These are phyloP conservation scores for Globisporangium splendens DNA, from an alignment of 352 stramenopile genomes.

Conservation along the genomic window DNA sequence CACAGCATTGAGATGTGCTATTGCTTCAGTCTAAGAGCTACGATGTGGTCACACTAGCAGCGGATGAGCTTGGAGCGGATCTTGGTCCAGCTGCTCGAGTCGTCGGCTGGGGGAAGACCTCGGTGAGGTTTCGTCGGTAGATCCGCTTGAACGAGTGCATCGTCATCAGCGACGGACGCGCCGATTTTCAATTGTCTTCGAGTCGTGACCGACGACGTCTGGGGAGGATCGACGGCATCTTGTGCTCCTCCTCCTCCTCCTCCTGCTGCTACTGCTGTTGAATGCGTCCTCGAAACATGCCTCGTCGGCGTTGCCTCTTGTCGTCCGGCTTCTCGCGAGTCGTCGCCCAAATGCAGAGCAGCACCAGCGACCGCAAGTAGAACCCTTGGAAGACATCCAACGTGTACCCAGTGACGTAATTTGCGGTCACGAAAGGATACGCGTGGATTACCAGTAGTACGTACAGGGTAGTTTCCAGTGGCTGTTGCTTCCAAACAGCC, in stretches of 20 bases:
- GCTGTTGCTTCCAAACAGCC: slow-evolving; percentile 15
- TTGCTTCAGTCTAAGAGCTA: too few relatives aligned
- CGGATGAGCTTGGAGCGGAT: neutral
- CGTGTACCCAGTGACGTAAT: neutral
- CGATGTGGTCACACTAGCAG: too few relatives aligned
- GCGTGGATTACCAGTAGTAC: slow-evolving; percentile 24
- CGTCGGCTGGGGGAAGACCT: neutral
- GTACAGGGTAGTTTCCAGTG: slow-evolving; percentile 21
- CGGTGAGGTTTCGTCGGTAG: neutral
- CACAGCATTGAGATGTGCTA: too few relatives aligned
- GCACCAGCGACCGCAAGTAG: slow-evolving; percentile 16
- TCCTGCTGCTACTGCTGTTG: neutral
- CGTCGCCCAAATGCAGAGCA: slow-evolving; percentile 18
- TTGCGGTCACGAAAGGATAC: slow-evolving; percentile 24
- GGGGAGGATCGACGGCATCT: neutral
- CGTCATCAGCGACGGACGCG: neutral
- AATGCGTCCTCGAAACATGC: neutral
- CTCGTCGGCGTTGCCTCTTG: neutral
- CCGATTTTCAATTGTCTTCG: neutral
- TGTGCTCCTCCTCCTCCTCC: too few relatives aligned
- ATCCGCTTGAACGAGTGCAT: slow-evolving; percentile 5
- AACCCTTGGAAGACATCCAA: slow-evolving; percentile 15
- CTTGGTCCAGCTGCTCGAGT: neutral
- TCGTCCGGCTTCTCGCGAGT: slow-evolving; percentile 13
- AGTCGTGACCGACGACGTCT: neutral